phyloP scores from a whole-genome alignment of 1,284 basidiomycete species.

The Cryptococcus maquisensis region DNA sequence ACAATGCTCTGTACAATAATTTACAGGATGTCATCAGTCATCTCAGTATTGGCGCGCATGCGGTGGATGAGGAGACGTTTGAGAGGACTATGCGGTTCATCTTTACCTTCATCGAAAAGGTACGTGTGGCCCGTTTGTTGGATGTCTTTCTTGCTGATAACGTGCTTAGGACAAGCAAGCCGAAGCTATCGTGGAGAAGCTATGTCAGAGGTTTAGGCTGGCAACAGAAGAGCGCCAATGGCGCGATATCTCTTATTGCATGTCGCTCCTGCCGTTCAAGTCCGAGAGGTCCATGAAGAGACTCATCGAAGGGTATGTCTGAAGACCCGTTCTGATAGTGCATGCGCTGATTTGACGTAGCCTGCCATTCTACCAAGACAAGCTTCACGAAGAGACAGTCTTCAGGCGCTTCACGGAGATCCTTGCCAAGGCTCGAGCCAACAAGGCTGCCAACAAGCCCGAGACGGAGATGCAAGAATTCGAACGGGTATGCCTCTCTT shows the following conservation, averaged over 20 bases:
- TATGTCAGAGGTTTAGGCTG: constrained; percentile 88
- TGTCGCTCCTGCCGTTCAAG: constrained; percentile 93
- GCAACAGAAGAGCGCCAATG: constrained; percentile 88
- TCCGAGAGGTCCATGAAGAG: constrained; percentile 95
- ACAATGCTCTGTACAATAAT: constrained; percentile 99
- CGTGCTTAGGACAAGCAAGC: constrained; percentile 79
- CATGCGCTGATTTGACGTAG: constrained; percentile 19
- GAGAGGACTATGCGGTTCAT: constrained; percentile 92
- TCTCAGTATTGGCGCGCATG: constrained; percentile 85
- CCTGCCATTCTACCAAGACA: constrained; percentile 87
- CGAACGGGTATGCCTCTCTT: constrained; percentile 57
- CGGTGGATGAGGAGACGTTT: constrained; percentile 88
- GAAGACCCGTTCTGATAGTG: neutral
- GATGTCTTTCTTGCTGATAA: neutral
- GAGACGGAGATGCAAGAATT: constrained; percentile 87
- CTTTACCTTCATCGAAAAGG: constrained; percentile 96
- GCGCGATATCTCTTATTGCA: constrained; percentile 94
- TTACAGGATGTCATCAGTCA: constrained; percentile 95
- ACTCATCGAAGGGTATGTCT: constrained; percentile 73
- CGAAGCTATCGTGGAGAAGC: constrained; percentile 88
- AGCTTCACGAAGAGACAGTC: constrained; percentile 82
- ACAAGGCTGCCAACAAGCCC: constrained; percentile 84
- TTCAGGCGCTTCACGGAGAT: constrained; percentile 85
- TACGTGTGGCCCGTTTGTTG: constrained; percentile 24
- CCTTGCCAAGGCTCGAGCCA: constrained; percentile 71